Conservation (phyloP, 345 rosid species). For the Angophora floribunda region DNA sequence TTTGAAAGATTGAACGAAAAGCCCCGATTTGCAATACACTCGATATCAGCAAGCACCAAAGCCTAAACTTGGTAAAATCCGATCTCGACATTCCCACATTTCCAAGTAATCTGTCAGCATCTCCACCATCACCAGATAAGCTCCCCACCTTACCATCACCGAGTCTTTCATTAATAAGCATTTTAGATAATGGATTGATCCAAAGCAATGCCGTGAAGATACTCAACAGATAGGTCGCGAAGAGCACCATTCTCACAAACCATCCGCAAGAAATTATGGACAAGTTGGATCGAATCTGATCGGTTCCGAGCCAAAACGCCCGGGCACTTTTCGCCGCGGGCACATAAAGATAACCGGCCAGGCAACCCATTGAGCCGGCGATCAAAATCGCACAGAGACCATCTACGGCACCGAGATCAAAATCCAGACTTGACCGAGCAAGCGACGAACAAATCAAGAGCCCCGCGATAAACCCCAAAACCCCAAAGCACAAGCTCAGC, state of each 20-base stretch:
- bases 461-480: conserved; percentile 52
- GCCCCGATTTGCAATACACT: conserved; percentile 53
- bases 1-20: conserved; percentile 67
- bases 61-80: conserved; percentile 42
- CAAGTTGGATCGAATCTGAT: conserved; percentile 62
- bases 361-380: conserved; percentile 50
- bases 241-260: conserved; percentile 60
- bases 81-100: conserved; percentile 43
- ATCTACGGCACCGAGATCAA: conserved; percentile 44
- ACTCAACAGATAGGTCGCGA: conserved; percentile 25
- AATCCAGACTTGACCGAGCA: conserved; percentile 38
- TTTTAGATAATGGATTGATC: conserved; percentile 62
- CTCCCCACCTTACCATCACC: conserved; percentile 4
- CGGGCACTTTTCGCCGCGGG: conserved; percentile 72
- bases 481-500: conserved; percentile 42
- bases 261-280: conserved; percentile 70
- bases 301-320: conserved; percentile 90
- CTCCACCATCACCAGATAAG: neutral
- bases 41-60: conserved; percentile 43
- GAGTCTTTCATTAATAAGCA: conserved; percentile 26
- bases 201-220: conserved; percentile 70
- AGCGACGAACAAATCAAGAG: conserved; percentile 35
- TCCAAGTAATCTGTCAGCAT: conserved; percentile 35
- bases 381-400: conserved; percentile 38
- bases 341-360: conserved; percentile 53